phyloP scores from a whole-genome alignment of 179 eudicot species.

The Silene noctiflora region DNA sequence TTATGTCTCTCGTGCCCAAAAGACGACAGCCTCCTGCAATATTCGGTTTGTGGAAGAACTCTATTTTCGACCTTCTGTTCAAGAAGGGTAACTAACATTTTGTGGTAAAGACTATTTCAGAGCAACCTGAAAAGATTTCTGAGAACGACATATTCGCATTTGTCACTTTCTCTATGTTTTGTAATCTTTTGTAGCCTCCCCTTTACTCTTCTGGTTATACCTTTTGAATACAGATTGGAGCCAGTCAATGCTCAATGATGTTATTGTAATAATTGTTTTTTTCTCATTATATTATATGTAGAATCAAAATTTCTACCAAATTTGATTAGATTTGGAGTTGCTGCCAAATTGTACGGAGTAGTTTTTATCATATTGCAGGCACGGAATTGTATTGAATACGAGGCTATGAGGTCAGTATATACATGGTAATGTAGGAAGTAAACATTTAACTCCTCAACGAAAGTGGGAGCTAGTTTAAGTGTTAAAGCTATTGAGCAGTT shows the following conservation, averaged over 20 bases:
- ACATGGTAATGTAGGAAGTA: no score
- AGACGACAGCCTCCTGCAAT: slow-evolving; percentile 32
- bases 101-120: not conserved
- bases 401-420: no score
- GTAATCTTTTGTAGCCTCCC: not conserved
- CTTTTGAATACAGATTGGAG: not conserved
- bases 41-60: slow-evolving; percentile 44
- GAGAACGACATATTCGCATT: not conserved
- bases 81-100: slow-evolving; percentile 29
- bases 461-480: no score
- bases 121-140: not conserved
- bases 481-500: no score
- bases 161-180: not conserved
- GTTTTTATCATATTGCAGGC: not conserved
- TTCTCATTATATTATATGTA: not conserved
- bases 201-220: not conserved
- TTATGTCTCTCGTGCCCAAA: slow-evolving; percentile 40
- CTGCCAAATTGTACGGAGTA: not conserved
- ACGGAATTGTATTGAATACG: no score
- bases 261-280: not conserved
- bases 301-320: not conserved
- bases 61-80: slow-evolving; percentile 48
- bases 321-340: not conserved
- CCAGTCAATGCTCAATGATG: not conserved
- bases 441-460: no score